These are phyloP conservation scores for Setaria italica DNA, from an alignment of 202 grass and related monocot genomes.

Conservation along the genomic window DNA sequence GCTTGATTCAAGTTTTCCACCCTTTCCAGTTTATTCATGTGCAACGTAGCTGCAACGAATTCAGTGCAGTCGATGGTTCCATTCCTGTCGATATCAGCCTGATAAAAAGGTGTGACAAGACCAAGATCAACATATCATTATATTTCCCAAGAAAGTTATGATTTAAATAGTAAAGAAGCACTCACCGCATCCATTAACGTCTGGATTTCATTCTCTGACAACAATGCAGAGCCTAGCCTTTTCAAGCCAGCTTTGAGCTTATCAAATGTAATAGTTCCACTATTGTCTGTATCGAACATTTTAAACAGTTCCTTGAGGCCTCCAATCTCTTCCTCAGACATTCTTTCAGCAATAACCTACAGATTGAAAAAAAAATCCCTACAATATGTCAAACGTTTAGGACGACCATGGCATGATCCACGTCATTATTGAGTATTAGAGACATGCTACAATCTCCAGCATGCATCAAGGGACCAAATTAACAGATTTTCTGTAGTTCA, in stretches of 20 bases:
- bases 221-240: constrained; percentile 91
- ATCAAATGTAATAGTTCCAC: constrained; percentile 96
- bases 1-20: constrained; percentile 88
- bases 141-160: constrained; percentile 24
- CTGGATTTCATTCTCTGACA: constrained; percentile 91
- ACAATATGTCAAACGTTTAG: constrained; percentile 41
- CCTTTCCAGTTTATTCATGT: constrained; percentile 97
- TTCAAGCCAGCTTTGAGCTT: constrained; percentile 93
- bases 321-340: constrained; percentile 99
- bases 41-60: constrained; percentile 92
- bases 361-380: constrained; percentile 28
- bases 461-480: too few species aligned
- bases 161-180: constrained; percentile 32
- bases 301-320: constrained; percentile 98
- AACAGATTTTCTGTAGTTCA: too few species aligned
- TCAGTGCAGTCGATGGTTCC: constrained; percentile 93
- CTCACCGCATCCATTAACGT: constrained; percentile 92
- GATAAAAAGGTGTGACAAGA: constrained; percentile 38
- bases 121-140: not conserved
- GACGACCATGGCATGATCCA: not conserved
- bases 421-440: constrained; percentile 16
- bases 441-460: constrained; percentile 5
- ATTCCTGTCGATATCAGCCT: constrained; percentile 90
- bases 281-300: constrained; percentile 96
- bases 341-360: constrained; percentile 96